Evolutionary conservation across 164 flowering plant genomes (phyloP).

Genomic region (Dillenia suffruticosa): DNA sequence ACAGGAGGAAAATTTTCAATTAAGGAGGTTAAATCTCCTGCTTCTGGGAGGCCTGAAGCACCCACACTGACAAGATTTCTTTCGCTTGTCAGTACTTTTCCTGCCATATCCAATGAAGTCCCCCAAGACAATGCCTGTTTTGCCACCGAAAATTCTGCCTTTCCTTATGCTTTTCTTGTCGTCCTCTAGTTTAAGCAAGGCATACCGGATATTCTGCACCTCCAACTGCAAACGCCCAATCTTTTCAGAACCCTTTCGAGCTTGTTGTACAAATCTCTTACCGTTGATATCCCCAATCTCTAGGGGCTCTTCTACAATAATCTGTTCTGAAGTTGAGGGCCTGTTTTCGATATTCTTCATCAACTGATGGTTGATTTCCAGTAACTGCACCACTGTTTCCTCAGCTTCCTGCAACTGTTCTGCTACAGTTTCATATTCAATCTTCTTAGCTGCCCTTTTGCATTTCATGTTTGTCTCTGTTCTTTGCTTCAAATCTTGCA

Average conservation of each 20-base stretch:
- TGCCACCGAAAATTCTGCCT: slow-evolving; percentile 24
- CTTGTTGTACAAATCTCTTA: slow-evolving; percentile 50
- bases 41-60: slow-evolving; percentile 42
- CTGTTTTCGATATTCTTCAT: slow-evolving; percentile 27
- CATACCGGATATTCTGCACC: slow-evolving; percentile 65
- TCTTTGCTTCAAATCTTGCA: slow-evolving; percentile 37
- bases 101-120: slow-evolving; percentile 51
- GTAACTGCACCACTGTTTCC: slow-evolving; percentile 36
- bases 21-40: slow-evolving; percentile 13
- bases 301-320: too few species aligned
- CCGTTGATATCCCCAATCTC: slow-evolving; percentile 26
- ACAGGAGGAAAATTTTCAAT: neutral
- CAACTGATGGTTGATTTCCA: slow-evolving; percentile 31
- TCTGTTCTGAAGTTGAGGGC: slow-evolving; percentile 14
- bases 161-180: slow-evolving; percentile 44
- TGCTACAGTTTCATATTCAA: slow-evolving; percentile 32
- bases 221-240: slow-evolving; percentile 77
- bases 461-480: slow-evolving; percentile 30
- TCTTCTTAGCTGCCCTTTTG: slow-evolving; percentile 16
- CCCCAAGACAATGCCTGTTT: slow-evolving; percentile 41
- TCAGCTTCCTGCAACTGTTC: slow-evolving; percentile 48
- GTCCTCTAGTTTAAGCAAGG: slow-evolving; percentile 53
- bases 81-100: slow-evolving; percentile 27
- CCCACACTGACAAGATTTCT: slow-evolving; percentile 53
- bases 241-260: slow-evolving; percentile 67